These are phyloP conservation scores for Cardiospermum halicacabum DNA, from an alignment of 345 rosid species.

Conservation along the genomic window DNA sequence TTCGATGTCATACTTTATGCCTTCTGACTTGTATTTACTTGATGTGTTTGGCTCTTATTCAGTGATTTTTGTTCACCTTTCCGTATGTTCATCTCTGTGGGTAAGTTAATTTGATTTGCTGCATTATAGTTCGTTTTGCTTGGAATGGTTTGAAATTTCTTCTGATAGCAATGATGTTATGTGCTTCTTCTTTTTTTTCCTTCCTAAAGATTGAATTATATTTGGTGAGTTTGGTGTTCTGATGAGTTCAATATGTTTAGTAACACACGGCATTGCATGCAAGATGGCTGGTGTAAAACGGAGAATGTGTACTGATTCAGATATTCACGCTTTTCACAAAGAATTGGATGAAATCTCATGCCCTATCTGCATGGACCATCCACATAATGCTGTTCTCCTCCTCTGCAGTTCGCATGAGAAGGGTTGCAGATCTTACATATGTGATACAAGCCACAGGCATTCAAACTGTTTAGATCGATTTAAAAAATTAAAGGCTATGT, in stretches of 20 bases:
- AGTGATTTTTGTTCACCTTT: slow-evolving; percentile 5
- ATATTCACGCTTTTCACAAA: slow-evolving; percentile 61
- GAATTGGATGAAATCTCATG: slow-evolving; percentile 88
- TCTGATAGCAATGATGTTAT: slow-evolving; percentile 2
- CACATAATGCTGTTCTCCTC: slow-evolving; percentile 94
- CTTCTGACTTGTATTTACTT: background rate
- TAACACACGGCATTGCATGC: slow-evolving; percentile 67
- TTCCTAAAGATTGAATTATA: slow-evolving; percentile 14
- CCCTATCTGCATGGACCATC: slow-evolving; percentile 97
- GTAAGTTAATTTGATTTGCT: background rate
- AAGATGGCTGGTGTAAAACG: slow-evolving; percentile 98
- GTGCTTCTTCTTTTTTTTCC: slow-evolving; percentile 7
- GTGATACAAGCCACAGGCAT: slow-evolving; percentile 90
- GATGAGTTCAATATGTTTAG: slow-evolving; percentile 59
- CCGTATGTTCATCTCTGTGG: background rate
- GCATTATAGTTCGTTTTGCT: background rate
- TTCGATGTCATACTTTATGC: background rate
- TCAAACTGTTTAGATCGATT: slow-evolving; percentile 87
- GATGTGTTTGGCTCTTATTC: background rate
- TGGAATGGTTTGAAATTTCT: background rate
- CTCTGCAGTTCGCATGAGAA: slow-evolving; percentile 82
- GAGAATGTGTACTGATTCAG: slow-evolving; percentile 66
- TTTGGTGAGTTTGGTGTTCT: slow-evolving; percentile 28
- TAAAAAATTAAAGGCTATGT: slow-evolving; percentile 54
- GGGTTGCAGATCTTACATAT: slow-evolving; percentile 90